A percentile compares a stretch with the other conserved stretches of the same genome.
phyloP scores from a whole-genome alignment of 768 basidiomycete species.

The Serendipita sp. region DNA sequence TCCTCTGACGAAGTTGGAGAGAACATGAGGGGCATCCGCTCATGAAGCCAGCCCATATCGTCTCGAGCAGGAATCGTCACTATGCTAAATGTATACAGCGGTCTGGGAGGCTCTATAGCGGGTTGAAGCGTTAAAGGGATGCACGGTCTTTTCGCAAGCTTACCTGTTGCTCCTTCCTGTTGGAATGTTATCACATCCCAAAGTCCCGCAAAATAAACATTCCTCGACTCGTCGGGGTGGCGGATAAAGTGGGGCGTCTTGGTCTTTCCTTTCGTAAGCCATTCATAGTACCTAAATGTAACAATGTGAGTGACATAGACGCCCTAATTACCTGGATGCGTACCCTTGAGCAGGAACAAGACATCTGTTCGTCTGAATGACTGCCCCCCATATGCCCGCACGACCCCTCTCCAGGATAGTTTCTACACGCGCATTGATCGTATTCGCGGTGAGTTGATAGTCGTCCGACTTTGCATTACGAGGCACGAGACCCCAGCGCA shows the following conservation, averaged over 20 bases:
- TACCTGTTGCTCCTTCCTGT: conserved; percentile 23
- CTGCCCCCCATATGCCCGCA: conserved; percentile 64
- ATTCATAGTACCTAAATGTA: conserved; percentile 70
- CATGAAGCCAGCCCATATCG: conserved; percentile 74
- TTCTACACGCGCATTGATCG: conserved; percentile 84
- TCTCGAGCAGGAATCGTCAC: conserved; percentile 68
- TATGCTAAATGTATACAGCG: conserved; percentile 73
- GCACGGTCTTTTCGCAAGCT: neutral
- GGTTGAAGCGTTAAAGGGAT: conserved; percentile 26
- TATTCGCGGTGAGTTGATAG: conserved; percentile 40
- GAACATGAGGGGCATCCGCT: conserved; percentile 66
- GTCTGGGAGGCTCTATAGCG: conserved; percentile 23
- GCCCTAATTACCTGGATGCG: conserved; percentile 12
- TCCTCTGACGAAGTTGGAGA: conserved; percentile 32
- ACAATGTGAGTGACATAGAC: neutral
- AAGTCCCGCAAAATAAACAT: conserved; percentile 80
- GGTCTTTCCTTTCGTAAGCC: conserved; percentile 70
- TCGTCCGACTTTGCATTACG: conserved; percentile 71
- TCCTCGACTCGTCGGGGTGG: conserved; percentile 33
- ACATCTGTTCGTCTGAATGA: conserved; percentile 73
- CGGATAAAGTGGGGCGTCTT: conserved; percentile 74
- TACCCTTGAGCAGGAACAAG: conserved; percentile 71
- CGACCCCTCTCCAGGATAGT: conserved; percentile 49
- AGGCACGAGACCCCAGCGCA: conserved; percentile 71
- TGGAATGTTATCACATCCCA: conserved; percentile 62